A percentile compares a stretch with the other conserved stretches of the same genome.
These are phyloP conservation scores for Talaromyces proteolyticus DNA, from an alignment of 495 filamentous ascomycete species.

Conservation along the genomic window DNA sequence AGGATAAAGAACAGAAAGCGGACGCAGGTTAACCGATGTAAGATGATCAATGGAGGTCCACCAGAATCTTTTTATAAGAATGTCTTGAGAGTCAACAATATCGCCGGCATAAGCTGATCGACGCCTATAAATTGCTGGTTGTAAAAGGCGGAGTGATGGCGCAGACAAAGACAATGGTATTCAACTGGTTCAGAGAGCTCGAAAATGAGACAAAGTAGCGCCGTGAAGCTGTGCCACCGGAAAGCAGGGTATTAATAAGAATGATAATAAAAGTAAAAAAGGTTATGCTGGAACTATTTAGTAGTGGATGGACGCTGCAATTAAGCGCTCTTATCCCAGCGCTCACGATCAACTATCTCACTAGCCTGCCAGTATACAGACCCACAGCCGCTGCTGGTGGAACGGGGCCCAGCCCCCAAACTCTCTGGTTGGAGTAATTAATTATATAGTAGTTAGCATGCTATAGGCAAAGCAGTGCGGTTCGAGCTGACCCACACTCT, in stretches of 20 bases:
- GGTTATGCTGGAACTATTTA: not conserved
- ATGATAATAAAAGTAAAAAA: not conserved
- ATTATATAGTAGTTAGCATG: no score
- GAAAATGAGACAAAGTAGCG: conserved; percentile 23
- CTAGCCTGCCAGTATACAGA: conserved; percentile 17
- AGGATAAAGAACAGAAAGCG: no score
- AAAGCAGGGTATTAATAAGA: not conserved
- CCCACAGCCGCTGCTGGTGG: conserved; percentile 24
- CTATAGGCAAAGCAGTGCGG: no score
- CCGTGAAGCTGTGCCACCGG: conserved; percentile 28
- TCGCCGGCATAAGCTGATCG: no score
- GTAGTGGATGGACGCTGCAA: not conserved
- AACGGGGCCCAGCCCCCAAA: conserved; percentile 24
- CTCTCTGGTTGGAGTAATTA: conserved; percentile 21
- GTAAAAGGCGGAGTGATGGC: no score
- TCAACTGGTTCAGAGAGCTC: conserved; percentile 35
- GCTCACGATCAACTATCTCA: no score
- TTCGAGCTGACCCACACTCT: no score
- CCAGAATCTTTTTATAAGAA: no score
- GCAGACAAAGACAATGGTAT: conserved; percentile 29
- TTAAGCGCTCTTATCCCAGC: conserved; percentile 2
- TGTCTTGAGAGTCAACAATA: no score
- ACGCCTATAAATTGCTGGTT: no score
- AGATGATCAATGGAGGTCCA: no score
- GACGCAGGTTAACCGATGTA: no score